Conservation (phyloP, 2,329 filamentous ascomycete genomes). For the Ambrosiella xylebori region DNA sequence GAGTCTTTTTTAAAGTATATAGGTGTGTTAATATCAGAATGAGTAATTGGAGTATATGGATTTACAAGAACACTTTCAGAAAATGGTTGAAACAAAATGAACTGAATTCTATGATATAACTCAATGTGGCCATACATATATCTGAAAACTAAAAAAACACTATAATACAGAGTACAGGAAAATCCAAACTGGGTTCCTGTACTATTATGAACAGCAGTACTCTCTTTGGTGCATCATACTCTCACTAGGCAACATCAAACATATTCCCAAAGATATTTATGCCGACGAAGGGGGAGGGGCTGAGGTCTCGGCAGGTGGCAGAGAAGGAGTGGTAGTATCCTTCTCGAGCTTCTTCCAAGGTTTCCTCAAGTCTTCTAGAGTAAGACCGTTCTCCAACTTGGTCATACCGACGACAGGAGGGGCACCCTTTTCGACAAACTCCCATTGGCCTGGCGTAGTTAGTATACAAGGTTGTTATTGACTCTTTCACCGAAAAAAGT, state of each 20-base stretch:
- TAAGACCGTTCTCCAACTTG: slow-evolving; percentile 62
- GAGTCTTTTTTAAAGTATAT: too few species aligned
- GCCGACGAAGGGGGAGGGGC: slow-evolving; percentile 1
- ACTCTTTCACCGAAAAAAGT: neutral
- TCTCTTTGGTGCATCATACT: neutral
- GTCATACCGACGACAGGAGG: slow-evolving; percentile 81
- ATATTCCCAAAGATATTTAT: neutral
- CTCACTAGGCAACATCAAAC: neutral
- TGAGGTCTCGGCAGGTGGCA: neutral
- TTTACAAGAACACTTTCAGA: too few species aligned
- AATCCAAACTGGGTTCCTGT: neutral
- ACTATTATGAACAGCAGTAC: neutral
- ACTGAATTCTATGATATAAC: neutral
- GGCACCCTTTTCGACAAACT: slow-evolving; percentile 88
- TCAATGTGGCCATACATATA: slow-evolving; percentile 4
- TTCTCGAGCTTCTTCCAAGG: slow-evolving; percentile 38
- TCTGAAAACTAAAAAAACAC: neutral
- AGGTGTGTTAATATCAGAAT: too few species aligned
- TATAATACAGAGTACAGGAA: slow-evolving; percentile 10
- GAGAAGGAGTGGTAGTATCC: neutral
- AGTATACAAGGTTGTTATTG: slow-evolving; percentile 10
- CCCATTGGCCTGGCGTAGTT: slow-evolving; percentile 49
- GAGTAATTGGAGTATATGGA: too few species aligned
- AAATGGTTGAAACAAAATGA: neutral
- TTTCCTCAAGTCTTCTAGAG: slow-evolving; percentile 65